phyloP scores from a whole-genome alignment of 1,284 basidiomycete genomes.

The Phlebopus sp. region DNA sequence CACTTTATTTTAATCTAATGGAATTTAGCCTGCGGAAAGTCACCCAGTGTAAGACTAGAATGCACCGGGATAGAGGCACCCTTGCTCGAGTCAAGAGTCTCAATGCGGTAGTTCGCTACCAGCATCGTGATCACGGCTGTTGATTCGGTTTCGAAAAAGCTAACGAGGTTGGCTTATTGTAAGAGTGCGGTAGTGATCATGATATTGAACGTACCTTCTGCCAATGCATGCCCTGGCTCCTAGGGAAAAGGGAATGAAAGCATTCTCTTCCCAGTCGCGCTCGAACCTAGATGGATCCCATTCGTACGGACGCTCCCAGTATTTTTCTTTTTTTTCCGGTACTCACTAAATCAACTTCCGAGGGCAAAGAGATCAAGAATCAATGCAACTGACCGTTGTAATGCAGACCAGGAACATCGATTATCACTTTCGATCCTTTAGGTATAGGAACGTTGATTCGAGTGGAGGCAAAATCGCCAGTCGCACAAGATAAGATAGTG shows the following conservation, averaged over 20 bases:
- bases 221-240: constrained; percentile 51
- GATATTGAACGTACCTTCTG: constrained; percentile 34
- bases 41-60: background rate
- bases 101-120: constrained; percentile 46
- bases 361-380: constrained; percentile 6
- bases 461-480: constrained; percentile 33
- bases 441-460: constrained; percentile 38
- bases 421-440: constrained; percentile 39
- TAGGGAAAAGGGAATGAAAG: constrained; percentile 40
- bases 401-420: constrained; percentile 46
- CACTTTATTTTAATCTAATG: no score
- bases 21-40: no score
- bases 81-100: constrained; percentile 46
- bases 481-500: constrained; percentile 39
- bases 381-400: constrained; percentile 37
- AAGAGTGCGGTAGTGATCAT: background rate
- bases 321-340: constrained; percentile 13
- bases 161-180: constrained; percentile 12
- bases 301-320: constrained; percentile 48
- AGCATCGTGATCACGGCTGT: constrained; percentile 49
- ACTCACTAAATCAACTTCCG: background rate
- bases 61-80: background rate
- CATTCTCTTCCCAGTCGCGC: constrained; percentile 47
- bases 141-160: constrained; percentile 47
- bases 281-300: constrained; percentile 53